phyloP scores from a whole-genome alignment of 2,329 filamentous ascomycete species.

The Cladosporium sp. region DNA sequence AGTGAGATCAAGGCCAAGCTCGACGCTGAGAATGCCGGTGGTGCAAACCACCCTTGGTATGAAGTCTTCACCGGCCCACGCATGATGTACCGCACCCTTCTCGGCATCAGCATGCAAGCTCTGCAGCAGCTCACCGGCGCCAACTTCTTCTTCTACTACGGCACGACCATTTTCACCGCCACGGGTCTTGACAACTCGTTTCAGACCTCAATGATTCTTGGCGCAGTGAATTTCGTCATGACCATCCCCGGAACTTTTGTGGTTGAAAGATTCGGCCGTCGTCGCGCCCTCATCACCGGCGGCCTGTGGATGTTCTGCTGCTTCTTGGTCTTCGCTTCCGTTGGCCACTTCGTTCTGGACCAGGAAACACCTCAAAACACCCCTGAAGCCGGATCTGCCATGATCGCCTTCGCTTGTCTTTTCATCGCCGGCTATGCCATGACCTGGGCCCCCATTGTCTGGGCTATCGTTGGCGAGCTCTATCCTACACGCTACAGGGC shows the following conservation, averaged over 20 bases:
- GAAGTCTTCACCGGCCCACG: constrained; percentile 63
- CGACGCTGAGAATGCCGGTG: constrained; percentile 47
- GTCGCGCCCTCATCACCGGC: constrained; percentile 42
- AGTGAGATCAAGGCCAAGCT: constrained; percentile 54
- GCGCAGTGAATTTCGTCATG: constrained; percentile 45
- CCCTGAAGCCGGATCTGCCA: constrained; percentile 49
- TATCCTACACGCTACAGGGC: constrained; percentile 39
- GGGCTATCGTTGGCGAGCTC: constrained; percentile 62
- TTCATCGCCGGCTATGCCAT: constrained; percentile 64
- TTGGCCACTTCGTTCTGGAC: constrained; percentile 43
- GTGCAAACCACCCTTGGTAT: constrained; percentile 55
- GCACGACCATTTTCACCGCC: constrained; percentile 42
- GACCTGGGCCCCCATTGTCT: constrained; percentile 68
- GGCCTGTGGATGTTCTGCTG: constrained; percentile 51
- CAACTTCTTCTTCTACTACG: constrained; percentile 62
- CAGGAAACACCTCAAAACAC: constrained; percentile 31
- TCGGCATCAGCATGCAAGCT: constrained; percentile 61
- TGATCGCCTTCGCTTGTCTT: constrained; percentile 66
- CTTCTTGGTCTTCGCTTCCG: constrained; percentile 52
- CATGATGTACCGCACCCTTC: constrained; percentile 60
- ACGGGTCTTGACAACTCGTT: constrained; percentile 38
- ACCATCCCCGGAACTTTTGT: constrained; percentile 45
- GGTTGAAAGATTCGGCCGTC: constrained; percentile 44
- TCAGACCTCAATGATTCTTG: constrained; percentile 46
- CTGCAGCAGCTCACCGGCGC: constrained; percentile 66